Conservation (phyloP, 768 basidiomycete genomes). For the Cystobasidium tubakii region DNA sequence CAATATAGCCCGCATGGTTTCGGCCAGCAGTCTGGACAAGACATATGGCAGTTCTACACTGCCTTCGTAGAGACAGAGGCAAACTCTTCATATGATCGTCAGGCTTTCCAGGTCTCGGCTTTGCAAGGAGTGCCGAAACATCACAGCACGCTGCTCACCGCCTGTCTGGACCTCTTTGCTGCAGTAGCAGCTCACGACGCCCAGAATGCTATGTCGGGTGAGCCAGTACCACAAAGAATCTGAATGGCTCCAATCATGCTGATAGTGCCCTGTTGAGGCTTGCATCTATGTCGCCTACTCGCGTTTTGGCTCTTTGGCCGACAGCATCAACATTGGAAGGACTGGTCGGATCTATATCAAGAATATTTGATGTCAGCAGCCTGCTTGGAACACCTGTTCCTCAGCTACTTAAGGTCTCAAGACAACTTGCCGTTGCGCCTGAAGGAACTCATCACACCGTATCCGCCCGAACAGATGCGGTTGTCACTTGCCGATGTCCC, state of each 20-base stretch:
- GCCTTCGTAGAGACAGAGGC: not conserved
- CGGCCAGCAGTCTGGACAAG: not conserved
- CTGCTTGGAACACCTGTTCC: constrained; percentile 35
- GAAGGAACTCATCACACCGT: constrained; percentile 20
- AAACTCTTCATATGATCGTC: not conserved
- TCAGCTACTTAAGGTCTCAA: constrained; percentile 26
- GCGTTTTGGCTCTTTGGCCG: constrained; percentile 36
- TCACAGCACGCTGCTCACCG: constrained; percentile 15
- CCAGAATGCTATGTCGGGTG: constrained; percentile 32
- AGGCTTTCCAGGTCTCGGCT: not conserved
- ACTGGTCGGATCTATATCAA: constrained; percentile 13
- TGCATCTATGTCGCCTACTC: constrained; percentile 31
- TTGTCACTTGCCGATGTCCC: not conserved
- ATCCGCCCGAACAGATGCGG: constrained; percentile 10
- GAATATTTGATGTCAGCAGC: constrained; percentile 22
- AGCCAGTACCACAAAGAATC: not conserved
- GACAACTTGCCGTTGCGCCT: constrained; percentile 19
- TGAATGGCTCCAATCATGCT: not conserved
- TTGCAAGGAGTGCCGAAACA: not conserved
- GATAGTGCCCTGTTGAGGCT: not conserved
- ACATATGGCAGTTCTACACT: constrained; percentile 11
- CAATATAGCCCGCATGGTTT: constrained; percentile 20
- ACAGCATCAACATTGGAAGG: not conserved
- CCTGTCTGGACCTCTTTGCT: not conserved
- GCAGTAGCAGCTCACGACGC: constrained; percentile 23